A percentile compares a stretch with the other conserved stretches of the same genome.
These are phyloP conservation scores for Fusarium robinianum DNA, from an alignment of 2,329 filamentous ascomycete species.

Conservation along the genomic window DNA sequence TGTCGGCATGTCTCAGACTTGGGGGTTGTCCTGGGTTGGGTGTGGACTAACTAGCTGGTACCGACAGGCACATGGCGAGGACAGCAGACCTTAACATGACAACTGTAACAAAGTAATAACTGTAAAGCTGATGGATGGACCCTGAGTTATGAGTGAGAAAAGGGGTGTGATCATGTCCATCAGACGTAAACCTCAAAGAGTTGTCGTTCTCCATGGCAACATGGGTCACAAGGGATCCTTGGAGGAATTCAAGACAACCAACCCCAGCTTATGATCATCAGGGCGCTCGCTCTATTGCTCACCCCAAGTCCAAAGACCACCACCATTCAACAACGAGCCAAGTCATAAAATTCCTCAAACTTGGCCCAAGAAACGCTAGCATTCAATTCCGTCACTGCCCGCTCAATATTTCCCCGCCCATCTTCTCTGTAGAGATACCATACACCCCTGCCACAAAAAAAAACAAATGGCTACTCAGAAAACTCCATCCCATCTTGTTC, in stretches of 20 bases:
- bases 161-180: too few relatives aligned
- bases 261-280: slow-evolving; percentile 7
- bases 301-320: neutral
- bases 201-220: neutral
- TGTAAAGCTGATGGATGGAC: slow-evolving; percentile 29
- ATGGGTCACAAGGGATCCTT: slow-evolving; percentile 5
- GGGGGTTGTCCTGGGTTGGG: slow-evolving; percentile 7
- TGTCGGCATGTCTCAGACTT: neutral
- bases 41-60: slow-evolving; percentile 2
- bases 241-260: neutral
- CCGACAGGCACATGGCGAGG: slow-evolving; percentile 22
- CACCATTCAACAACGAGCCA: neutral
- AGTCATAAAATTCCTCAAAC: slow-evolving; percentile 1
- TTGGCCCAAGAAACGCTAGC: slow-evolving; percentile 6
- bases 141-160: slow-evolving; percentile 22
- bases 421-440: slow-evolving; percentile 4
- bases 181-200: too few relatives aligned
- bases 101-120: neutral
- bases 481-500: slow-evolving; percentile 12
- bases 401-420: neutral
- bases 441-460: slow-evolving; percentile 6
- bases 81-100: slow-evolving; percentile 28
- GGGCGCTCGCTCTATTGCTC: neutral
- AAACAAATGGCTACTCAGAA: neutral
- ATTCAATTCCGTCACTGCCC: slow-evolving; percentile 4